phyloP scores from a whole-genome alignment of 345 rosid genomes.

The Trapa incisa region DNA sequence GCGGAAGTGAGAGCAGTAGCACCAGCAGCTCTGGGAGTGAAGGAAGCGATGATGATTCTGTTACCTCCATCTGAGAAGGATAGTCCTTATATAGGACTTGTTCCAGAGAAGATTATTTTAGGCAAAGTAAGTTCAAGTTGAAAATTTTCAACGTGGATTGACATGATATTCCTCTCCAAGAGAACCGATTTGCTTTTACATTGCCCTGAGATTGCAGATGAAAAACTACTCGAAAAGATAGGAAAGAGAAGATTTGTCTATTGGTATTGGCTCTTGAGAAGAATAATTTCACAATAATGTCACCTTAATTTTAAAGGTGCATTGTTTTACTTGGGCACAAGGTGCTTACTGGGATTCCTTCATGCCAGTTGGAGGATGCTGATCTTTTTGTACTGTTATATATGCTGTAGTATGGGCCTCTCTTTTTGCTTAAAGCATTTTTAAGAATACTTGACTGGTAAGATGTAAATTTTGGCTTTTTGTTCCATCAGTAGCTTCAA shows the following conservation, averaged over 20 bases:
- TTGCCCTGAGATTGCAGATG: neutral
- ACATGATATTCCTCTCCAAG: neutral
- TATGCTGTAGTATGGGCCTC: neutral
- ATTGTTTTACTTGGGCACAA: neutral
- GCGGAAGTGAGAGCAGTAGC: constrained; percentile 54
- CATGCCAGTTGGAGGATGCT: neutral
- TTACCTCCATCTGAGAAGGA: constrained; percentile 39
- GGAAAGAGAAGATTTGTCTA: neutral
- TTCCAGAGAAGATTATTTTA: no score
- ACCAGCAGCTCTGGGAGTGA: constrained; percentile 55
- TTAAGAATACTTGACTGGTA: neutral
- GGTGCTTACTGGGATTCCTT: neutral
- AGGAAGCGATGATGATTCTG: constrained; percentile 58
- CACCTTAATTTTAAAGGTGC: neutral
- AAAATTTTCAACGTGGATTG: neutral
- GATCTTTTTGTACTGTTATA: neutral
- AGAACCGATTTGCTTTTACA: neutral
- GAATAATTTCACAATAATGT: neutral
- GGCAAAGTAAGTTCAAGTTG: neutral
- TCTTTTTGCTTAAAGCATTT: neutral
- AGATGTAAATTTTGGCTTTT: neutral
- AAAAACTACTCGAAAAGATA: neutral
- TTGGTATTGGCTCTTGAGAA: neutral
- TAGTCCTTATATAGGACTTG: neutral
- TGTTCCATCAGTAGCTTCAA: neutral